These are phyloP conservation scores for Cladosporium sp. DNA, from an alignment of 2,329 filamentous ascomycete species.

Conservation along the genomic window DNA sequence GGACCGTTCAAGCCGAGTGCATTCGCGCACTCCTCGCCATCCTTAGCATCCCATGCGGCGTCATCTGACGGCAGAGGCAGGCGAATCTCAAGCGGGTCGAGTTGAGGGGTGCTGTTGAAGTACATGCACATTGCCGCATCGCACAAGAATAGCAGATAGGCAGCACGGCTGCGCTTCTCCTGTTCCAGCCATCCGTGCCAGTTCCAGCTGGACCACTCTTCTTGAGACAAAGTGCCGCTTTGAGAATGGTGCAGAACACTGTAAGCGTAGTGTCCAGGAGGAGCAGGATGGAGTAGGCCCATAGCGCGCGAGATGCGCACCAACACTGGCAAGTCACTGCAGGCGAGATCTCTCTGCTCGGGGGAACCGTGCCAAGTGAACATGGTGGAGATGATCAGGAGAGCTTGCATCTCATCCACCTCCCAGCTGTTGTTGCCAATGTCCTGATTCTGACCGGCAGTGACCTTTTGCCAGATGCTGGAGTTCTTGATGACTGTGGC, in stretches of 20 bases:
- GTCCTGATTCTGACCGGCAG: conserved; percentile 35
- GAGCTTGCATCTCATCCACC: conserved; percentile 62
- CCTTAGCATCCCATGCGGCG: conserved; percentile 64
- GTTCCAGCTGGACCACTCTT: conserved; percentile 51
- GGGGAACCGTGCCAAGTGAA: conserved; percentile 66
- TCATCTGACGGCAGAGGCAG: conserved; percentile 68
- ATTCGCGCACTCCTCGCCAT: conserved; percentile 54
- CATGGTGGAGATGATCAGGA: conserved; percentile 56
- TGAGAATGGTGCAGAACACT: conserved; percentile 57
- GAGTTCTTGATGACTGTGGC: conserved; percentile 53
- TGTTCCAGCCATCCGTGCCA: conserved; percentile 66
- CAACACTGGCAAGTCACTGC: conserved; percentile 52
- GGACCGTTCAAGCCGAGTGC: conserved; percentile 59
- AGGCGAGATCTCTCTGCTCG: conserved; percentile 57
- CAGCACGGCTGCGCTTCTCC: conserved; percentile 59
- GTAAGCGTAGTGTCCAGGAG: conserved; percentile 41
- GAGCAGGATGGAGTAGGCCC: conserved; percentile 50
- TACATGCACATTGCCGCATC: conserved; percentile 63
- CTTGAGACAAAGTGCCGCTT: conserved; percentile 38
- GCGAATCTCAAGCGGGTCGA: conserved; percentile 58
- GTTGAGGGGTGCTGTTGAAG: conserved; percentile 60
- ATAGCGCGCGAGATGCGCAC: conserved; percentile 52
- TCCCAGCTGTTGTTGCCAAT: conserved; percentile 34
- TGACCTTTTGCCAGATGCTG: conserved; percentile 42
- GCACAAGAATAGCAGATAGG: conserved; percentile 59